phyloP scores from a whole-genome alignment of 2,329 filamentous ascomycete species.

The Fusarium xyrophilum region DNA sequence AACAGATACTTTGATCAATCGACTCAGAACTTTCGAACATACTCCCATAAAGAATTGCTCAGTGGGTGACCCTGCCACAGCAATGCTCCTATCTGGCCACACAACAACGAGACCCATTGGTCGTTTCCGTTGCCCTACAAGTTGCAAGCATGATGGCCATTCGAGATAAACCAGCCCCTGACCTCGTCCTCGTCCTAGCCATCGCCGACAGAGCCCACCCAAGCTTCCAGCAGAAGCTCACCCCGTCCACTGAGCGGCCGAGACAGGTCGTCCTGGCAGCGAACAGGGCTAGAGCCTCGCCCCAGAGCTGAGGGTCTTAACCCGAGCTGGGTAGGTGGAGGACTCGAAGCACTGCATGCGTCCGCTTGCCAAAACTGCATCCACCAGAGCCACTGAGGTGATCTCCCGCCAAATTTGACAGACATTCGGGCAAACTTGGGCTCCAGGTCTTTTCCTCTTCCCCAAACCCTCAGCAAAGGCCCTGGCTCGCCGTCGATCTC shows the following conservation, averaged over 20 bases:
- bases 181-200: constrained; percentile 18
- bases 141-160: constrained; percentile 15
- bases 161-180: constrained; percentile 31
- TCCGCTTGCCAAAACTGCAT: constrained; percentile 24
- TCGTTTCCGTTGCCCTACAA: constrained; percentile 1
- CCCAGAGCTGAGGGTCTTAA: constrained; percentile 34
- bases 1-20: not conserved
- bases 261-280: constrained; percentile 30
- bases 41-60: not conserved
- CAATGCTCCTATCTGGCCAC: not conserved
- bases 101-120: not conserved
- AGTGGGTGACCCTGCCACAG: not conserved
- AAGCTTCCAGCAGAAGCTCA: constrained; percentile 33
- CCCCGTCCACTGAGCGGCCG: constrained; percentile 24
- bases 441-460: not conserved
- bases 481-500: not conserved
- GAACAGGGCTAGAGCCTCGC: constrained; percentile 34
- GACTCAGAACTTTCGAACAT: not conserved
- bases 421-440: not conserved
- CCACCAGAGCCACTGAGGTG: constrained; percentile 35
- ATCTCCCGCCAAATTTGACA: constrained; percentile 35
- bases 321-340: constrained; percentile 34
- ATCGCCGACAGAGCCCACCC: constrained; percentile 26
- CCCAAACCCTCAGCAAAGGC: not conserved
- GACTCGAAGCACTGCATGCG: constrained; percentile 31